phyloP scores from a whole-genome alignment of 345 rosid species.

The Cardamine resedifolia region DNA sequence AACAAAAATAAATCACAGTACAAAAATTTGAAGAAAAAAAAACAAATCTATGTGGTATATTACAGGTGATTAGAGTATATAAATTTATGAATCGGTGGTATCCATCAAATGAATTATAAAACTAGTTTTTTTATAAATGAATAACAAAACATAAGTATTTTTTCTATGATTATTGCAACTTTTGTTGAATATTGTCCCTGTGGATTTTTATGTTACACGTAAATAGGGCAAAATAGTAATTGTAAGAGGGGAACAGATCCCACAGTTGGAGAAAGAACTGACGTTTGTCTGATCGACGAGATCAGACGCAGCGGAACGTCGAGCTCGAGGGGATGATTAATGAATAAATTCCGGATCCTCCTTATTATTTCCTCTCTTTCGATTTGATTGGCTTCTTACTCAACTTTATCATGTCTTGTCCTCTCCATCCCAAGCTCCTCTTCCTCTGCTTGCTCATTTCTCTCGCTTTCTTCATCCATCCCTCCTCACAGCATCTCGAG shows the following conservation, averaged over 20 bases:
- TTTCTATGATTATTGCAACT: no score
- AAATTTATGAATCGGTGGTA: no score
- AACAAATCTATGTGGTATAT: no score
- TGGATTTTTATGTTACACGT: neutral
- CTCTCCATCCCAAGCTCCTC: slow-evolving; percentile 16
- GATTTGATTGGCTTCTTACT: slow-evolving; percentile 20
- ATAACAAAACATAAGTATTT: no score
- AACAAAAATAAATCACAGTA: no score
- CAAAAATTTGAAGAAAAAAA: no score
- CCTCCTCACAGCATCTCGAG: slow-evolving; percentile 44
- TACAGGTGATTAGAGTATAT: no score
- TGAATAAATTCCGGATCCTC: neutral
- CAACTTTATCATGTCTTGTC: slow-evolving; percentile 9
- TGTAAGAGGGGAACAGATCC: slow-evolving; percentile 4
- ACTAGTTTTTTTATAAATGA: no score
- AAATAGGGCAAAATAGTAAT: slow-evolving; percentile 5
- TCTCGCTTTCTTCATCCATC: slow-evolving; percentile 35
- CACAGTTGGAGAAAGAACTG: neutral
- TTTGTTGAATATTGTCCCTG: no score
- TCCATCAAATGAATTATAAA: no score
- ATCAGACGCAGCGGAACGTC: slow-evolving; percentile 12
- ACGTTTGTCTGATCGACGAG: slow-evolving; percentile 9
- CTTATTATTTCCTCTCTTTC: neutral
- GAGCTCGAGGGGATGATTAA: neutral
- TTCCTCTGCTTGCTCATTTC: slow-evolving; percentile 50